Evolutionary conservation across 345 rosid genomes (phyloP), one percentile per base, ranked within the genome.

Genomic region (Theobroma cacao): DNA sequence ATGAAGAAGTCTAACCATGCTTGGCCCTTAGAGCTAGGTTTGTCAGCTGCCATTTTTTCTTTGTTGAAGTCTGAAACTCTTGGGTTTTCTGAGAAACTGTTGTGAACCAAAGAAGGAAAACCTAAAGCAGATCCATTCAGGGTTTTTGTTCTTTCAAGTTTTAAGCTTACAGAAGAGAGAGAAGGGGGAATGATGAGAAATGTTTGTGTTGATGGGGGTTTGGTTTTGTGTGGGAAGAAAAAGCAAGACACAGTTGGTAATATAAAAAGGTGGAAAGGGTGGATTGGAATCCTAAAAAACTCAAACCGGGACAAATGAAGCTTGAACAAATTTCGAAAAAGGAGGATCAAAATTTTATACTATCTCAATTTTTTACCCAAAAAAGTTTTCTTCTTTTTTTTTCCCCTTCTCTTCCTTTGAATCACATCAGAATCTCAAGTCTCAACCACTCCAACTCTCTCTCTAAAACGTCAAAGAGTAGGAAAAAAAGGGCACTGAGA

Each of bases 1-100:
- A 47, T 60, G 2, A 4, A 36, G 34, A 2, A 47, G 33, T 59
- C 82, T 79, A 66, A 95, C 99, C 99, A 95, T 82, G 99, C 99
- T 88, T 95, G 98, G 43, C 93, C 97, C 84, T 87, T 95, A 79
- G 93, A 82, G 90, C 65, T 86, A 53, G 86, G 76, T 72, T 90
- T 91, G 81, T 90, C 93, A 47, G 88, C 86, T 58, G 91, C 97
- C 99, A 92, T 68, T 92, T 56, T 77, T 59, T 36, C 26, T 43
- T 31, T 77, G 61, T 18, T 22, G 59, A 72, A 60, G 22, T 55
- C 41, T 20, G 31, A 61, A 18, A 33, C 45, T 10, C 20, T 48
- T 70, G 5, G 20, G 24, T 3, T 50, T 8, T 53, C 26, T 22
- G 20, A 52, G 20, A 72, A 26, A 30, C 33, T 33, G 22, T 58